Base-by-base conservation (phyloP, 2,329 filamentous ascomycete species). In the Aspergillus hiratsukae region DNA sequence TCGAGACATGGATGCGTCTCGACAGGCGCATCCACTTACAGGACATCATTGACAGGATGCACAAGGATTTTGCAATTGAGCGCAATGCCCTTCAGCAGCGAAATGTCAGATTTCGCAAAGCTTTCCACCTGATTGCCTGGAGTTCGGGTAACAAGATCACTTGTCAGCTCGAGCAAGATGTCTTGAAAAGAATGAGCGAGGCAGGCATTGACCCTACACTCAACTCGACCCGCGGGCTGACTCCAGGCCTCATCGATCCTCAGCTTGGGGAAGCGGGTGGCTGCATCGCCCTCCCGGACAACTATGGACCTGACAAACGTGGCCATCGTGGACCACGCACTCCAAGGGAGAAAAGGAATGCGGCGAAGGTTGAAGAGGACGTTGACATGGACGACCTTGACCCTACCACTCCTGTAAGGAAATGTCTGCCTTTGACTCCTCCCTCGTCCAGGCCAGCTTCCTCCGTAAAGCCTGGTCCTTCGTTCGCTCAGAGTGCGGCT, bases 1-100 rank as follows among this genome's bases (percentile, higher is more conserved):
- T 68, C 31, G 70, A 72, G 43, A 64, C 70, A 8, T 73, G 70
- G 70, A 58, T 65, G 54, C 64, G 70, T 3, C 50, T 69, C 1
- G 70, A 72, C 52, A 49, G 58, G 7, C 62, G 68, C 3, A 68
- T 72, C 50, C 55, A 52, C 7, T 58, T 69, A 7, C 48, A 58
- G 5, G 70, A 72, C 49, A 70, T 72, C 29, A 61, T 57, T 0
- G 63, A 62, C 9, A 54, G 70, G 1, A 72, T 72, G 69, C 55
- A 60, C 23, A 58, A 59, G 0, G 57, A 57, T 0, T 66, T 61
- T 14, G 48, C 58, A 6, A 56, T 66, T 2, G 54, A 51, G 0
- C 43, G 52, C 1, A 72, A 72, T 23, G 61, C 67, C 9, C 52
- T 73, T 1, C 68, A 72, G 55, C 68, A 69, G 52, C 60, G 66